Percentiles rank a stretch among this genome's conserved stretches.
Evolutionary conservation across 2,329 filamentous ascomycete species (phyloP).

Genomic region (Lasiodiplodia sp.): DNA sequence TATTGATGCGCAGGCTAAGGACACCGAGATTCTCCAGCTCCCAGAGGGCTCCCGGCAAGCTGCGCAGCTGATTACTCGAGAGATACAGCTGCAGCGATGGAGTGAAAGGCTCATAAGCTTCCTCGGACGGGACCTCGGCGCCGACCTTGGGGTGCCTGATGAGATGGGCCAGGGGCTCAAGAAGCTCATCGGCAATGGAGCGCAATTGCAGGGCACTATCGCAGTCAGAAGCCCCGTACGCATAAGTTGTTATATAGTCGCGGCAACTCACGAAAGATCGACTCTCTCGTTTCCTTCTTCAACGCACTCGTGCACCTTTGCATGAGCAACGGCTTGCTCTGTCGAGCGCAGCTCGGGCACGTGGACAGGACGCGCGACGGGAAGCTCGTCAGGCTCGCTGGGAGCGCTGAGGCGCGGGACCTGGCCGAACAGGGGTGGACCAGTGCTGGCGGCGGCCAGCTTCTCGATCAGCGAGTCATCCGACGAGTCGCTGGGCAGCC

Average conservation of each 20-base stretch:
- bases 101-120: constrained; percentile 66
- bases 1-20: constrained; percentile 71
- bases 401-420: constrained; percentile 17
- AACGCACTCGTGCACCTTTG: constrained; percentile 41
- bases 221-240: constrained; percentile 22
- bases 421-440: constrained; percentile 27
- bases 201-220: constrained; percentile 38
- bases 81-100: constrained; percentile 69
- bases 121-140: constrained; percentile 63
- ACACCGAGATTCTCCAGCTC: constrained; percentile 68
- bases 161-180: constrained; percentile 60
- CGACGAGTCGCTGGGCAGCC: constrained; percentile 67
- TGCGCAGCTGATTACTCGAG: constrained; percentile 63
- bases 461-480: constrained; percentile 57
- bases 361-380: background rate
- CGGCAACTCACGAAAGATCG: constrained; percentile 64
- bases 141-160: constrained; percentile 56
- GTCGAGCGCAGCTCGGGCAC: constrained; percentile 6
- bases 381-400: constrained; percentile 11
- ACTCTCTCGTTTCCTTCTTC: constrained; percentile 67
- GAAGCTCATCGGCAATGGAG: constrained; percentile 62
- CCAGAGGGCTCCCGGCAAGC: constrained; percentile 68
- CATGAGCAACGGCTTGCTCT: constrained; percentile 4
- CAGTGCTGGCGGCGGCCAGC: constrained; percentile 37
- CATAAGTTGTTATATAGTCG: background rate